Percentiles rank a stretch among this genome's conserved stretches.
Evolutionary conservation across 768 basidiomycete species (phyloP).

Genomic region (Naganishia vaughanmartiniae): DNA sequence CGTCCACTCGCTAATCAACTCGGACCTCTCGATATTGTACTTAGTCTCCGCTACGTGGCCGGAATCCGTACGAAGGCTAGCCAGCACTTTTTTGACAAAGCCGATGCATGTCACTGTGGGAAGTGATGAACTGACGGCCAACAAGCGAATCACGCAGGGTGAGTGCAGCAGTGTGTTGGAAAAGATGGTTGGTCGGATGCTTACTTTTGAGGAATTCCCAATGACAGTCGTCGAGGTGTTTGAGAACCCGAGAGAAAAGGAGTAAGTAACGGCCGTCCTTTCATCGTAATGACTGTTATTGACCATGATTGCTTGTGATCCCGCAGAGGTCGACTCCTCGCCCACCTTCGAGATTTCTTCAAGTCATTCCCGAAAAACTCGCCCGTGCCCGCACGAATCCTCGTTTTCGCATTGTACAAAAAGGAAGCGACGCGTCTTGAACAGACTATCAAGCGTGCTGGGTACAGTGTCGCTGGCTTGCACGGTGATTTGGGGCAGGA

Average conservation of each 20-base stretch:
- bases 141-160: slow-evolving; percentile 84
- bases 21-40: not conserved
- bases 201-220: not conserved
- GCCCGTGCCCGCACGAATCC: slow-evolving; percentile 63
- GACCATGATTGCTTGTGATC: not conserved
- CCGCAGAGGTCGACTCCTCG: slow-evolving; percentile 45
- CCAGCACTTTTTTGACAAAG: slow-evolving; percentile 76
- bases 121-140: slow-evolving; percentile 89
- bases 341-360: slow-evolving; percentile 53
- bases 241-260: slow-evolving; percentile 77
- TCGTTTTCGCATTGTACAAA: slow-evolving; percentile 96
- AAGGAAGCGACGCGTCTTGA: slow-evolving; percentile 93
- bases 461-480: slow-evolving; percentile 73
- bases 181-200: not conserved
- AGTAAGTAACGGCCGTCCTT: slow-evolving; percentile 59
- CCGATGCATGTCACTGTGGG: slow-evolving; percentile 92
- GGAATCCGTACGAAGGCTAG: slow-evolving; percentile 82
- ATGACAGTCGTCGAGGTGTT: slow-evolving; percentile 74
- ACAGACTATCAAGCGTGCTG: slow-evolving; percentile 68
- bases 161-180: slow-evolving; percentile 12
- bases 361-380: slow-evolving; percentile 54
- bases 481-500: slow-evolving; percentile 89
- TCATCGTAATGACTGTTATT: not conserved
- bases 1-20: not conserved
- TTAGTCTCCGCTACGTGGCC: slow-evolving; percentile 98